Percentiles rank a stretch among this genome's conserved stretches.
Conservation (phyloP, 108 stramenopile species). For the Nitzschia sp. region DNA sequence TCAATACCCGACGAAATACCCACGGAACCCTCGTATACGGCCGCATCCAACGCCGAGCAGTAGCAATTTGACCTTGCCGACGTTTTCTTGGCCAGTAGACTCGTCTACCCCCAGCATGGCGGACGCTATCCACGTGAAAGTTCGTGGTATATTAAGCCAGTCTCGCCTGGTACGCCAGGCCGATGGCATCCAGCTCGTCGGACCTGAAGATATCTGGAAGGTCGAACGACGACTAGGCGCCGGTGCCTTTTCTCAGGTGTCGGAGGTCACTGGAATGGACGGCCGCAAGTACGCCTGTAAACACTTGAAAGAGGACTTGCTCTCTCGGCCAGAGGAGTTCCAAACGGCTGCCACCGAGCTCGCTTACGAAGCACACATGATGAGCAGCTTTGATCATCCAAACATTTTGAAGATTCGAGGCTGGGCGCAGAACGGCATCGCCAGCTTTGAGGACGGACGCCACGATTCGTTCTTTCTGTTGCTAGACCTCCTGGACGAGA, state of each 20-base stretch:
- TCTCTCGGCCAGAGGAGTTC: conserved; percentile 48
- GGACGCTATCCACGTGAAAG: conserved; percentile 37
- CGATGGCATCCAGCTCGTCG: conserved; percentile 31
- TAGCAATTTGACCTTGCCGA: neutral
- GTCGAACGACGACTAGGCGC: conserved; percentile 49
- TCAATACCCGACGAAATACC: neutral
- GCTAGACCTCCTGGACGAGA: conserved; percentile 56
- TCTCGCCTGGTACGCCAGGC: conserved; percentile 21
- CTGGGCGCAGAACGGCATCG: conserved; percentile 55
- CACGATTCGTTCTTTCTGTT: conserved; percentile 62
- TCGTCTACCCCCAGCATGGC: conserved; percentile 18
- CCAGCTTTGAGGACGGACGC: conserved; percentile 32
- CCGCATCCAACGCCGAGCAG: neutral
- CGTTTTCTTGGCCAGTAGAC: conserved; percentile 16
- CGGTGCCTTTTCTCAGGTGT: conserved; percentile 67
- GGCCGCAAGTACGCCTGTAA: conserved; percentile 45
- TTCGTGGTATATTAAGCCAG: conserved; percentile 23
- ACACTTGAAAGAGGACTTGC: conserved; percentile 49
- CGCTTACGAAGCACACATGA: conserved; percentile 75
- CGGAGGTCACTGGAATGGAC: conserved; percentile 21
- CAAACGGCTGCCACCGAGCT: conserved; percentile 62
- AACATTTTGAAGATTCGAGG: conserved; percentile 82
- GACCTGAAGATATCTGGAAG: conserved; percentile 31
- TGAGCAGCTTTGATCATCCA: conserved; percentile 69
- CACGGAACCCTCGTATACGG: neutral